Evolutionary conservation across 805 yeast genomes (phyloP).

Genomic region (Priceomyces castillae): DNA sequence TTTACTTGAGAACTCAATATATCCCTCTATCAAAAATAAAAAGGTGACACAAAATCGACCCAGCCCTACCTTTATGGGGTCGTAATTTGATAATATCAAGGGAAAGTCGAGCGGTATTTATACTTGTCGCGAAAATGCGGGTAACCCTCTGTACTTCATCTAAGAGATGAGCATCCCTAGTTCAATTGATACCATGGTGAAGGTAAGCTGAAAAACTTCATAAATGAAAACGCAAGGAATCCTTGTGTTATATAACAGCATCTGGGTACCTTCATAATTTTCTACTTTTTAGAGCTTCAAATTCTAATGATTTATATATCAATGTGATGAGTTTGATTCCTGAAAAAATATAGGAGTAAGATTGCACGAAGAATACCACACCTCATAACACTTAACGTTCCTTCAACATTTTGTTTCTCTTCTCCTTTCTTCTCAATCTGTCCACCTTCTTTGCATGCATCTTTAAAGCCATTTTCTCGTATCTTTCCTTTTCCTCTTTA

Average conservation of each 20-base stretch:
- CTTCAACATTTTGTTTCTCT: constrained; percentile 88
- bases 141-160: constrained; percentile 10
- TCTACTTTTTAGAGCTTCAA: too few species aligned
- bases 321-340: too few species aligned
- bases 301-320: too few species aligned
- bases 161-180: background rate
- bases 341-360: too few species aligned
- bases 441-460: constrained; percentile 93
- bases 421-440: constrained; percentile 84
- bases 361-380: too few species aligned
- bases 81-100: background rate
- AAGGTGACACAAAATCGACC: constrained; percentile 3
- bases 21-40: background rate
- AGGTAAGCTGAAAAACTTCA: too few species aligned
- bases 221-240: too few species aligned
- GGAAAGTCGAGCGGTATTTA: constrained; percentile 16
- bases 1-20: background rate
- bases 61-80: background rate
- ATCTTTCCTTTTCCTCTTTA: constrained; percentile 87
- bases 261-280: too few species aligned
- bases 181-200: too few species aligned
- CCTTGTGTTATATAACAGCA: too few species aligned
- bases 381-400: constrained; percentile 60
- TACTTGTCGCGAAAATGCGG: constrained; percentile 18
- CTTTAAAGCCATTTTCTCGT: constrained; percentile 73